Evolutionary conservation across 2,329 filamentous ascomycete genomes (phyloP).

Genomic region (Atkinsonella hypoxylon): DNA sequence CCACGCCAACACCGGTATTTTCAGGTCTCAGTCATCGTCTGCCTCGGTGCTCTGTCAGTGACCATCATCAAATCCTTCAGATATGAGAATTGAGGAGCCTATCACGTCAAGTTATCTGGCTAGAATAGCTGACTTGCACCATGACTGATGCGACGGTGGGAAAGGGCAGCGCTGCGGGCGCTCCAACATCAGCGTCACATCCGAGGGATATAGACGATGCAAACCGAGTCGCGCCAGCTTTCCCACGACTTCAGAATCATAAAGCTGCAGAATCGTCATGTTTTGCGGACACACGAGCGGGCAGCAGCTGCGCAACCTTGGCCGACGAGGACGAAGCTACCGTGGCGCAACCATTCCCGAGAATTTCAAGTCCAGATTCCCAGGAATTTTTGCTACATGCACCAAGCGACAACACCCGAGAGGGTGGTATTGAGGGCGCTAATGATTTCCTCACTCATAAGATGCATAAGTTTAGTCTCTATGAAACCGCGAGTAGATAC

Average conservation of each 20-base stretch:
- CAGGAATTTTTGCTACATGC: slow-evolving; percentile 14
- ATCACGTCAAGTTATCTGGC: too few species aligned
- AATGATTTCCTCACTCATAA: slow-evolving; percentile 35
- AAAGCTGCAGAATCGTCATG: background rate
- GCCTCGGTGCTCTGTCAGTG: too few species aligned
- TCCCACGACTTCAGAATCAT: background rate
- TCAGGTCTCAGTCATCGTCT: too few species aligned
- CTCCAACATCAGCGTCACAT: background rate
- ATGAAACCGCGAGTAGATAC: slow-evolving; percentile 86
- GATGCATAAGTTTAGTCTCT: slow-evolving; percentile 97
- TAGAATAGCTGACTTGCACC: too few species aligned
- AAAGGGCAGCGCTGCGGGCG: background rate
- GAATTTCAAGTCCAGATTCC: slow-evolving; percentile 38
- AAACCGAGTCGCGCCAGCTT: background rate
- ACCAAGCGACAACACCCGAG: slow-evolving; percentile 4
- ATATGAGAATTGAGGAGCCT: too few species aligned
- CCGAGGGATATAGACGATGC: background rate
- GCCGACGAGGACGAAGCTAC: background rate
- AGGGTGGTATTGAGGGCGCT: slow-evolving; percentile 19
- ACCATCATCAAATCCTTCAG: too few species aligned
- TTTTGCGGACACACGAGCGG: background rate
- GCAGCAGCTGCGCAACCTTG: background rate
- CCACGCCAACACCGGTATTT: too few species aligned
- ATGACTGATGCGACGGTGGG: background rate
- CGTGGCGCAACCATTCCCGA: background rate